These are phyloP conservation scores for Dovyalis caffra DNA, from an alignment of 345 rosid species.

Conservation along the genomic window DNA sequence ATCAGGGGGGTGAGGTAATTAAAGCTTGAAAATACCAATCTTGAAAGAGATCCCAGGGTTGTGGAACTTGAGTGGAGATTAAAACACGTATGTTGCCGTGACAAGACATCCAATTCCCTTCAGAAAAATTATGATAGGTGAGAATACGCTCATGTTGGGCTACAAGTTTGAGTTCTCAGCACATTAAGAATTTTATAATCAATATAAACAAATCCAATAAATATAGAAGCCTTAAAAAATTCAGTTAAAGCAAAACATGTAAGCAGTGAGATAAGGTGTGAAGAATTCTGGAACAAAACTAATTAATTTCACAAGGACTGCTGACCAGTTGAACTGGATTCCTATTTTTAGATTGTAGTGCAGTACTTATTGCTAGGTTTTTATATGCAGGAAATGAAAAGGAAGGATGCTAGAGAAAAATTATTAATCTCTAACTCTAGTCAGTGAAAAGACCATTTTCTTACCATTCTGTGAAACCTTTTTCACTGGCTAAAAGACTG, in stretches of 20 bases:
- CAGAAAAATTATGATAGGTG: slow-evolving; percentile 18
- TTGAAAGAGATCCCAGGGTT: slow-evolving; percentile 86
- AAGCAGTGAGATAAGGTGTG: not conserved
- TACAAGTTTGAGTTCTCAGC: not conserved
- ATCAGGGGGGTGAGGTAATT: slow-evolving; percentile 13
- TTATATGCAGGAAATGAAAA: not conserved
- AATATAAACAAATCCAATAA: not conserved
- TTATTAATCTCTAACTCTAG: not conserved
- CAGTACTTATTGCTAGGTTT: not conserved
- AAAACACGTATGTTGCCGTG: slow-evolving; percentile 76
- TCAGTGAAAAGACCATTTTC: slow-evolving; percentile 19
- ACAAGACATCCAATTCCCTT: slow-evolving; percentile 91
- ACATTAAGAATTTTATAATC: not conserved
- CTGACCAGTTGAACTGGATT: not conserved
- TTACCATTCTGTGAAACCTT: slow-evolving; percentile 92
- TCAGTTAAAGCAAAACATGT: not conserved
- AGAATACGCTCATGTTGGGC: not conserved
- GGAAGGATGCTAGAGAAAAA: not conserved
- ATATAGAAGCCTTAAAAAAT: not conserved
- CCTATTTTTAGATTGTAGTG: not conserved
- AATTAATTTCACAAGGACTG: not conserved
- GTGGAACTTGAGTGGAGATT: slow-evolving; percentile 88
- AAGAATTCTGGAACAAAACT: not conserved
- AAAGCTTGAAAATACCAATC: slow-evolving; percentile 53
- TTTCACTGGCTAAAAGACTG: slow-evolving; percentile 67